phyloP scores from a whole-genome alignment of 2,329 filamentous ascomycete species.

The Paracamarosporium sp. region DNA sequence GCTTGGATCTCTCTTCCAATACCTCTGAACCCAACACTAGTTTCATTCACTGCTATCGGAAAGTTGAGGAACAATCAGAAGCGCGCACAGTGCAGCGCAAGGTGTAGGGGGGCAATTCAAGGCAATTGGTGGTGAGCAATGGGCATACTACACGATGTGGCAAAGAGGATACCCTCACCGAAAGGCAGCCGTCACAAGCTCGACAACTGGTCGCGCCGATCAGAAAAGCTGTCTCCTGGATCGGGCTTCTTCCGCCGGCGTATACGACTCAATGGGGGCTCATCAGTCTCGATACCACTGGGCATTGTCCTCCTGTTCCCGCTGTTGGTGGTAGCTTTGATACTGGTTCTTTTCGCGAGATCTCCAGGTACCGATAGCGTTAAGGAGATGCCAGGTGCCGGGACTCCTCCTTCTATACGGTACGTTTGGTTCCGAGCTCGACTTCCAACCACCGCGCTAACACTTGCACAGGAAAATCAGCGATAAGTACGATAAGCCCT shows the following conservation, averaged over 20 bases:
- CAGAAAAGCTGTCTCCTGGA: slow-evolving; percentile 55
- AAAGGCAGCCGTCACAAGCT: slow-evolving; percentile 50
- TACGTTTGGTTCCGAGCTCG: slow-evolving; percentile 49
- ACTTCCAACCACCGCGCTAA: slow-evolving; percentile 18
- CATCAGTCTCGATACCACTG: slow-evolving; percentile 87
- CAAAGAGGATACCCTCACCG: slow-evolving; percentile 54
- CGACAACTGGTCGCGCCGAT: slow-evolving; percentile 51
- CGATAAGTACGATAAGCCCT: slow-evolving; percentile 96
- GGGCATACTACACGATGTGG: slow-evolving; percentile 52
- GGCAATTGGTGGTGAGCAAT: slow-evolving; percentile 34
- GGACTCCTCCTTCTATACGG: slow-evolving; percentile 88
- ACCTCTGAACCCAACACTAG: background rate
- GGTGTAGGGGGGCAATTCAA: background rate
- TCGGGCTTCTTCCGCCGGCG: slow-evolving; percentile 86
- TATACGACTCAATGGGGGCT: slow-evolving; percentile 88
- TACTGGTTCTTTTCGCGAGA: slow-evolving; percentile 85
- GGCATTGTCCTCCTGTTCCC: slow-evolving; percentile 94
- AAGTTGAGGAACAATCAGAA: background rate
- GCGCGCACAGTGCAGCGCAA: slow-evolving; percentile 1
- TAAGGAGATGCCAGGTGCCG: slow-evolving; percentile 80
- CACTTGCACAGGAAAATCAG: slow-evolving; percentile 78
- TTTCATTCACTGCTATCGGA: no score
- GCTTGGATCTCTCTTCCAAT: background rate
- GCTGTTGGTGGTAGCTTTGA: slow-evolving; percentile 86
- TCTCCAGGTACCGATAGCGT: slow-evolving; percentile 83